Evolutionary conservation across 2,329 filamentous ascomycete species (phyloP), one percentile per base, ranked within the genome.

Genomic region (Volutella citrinella): DNA sequence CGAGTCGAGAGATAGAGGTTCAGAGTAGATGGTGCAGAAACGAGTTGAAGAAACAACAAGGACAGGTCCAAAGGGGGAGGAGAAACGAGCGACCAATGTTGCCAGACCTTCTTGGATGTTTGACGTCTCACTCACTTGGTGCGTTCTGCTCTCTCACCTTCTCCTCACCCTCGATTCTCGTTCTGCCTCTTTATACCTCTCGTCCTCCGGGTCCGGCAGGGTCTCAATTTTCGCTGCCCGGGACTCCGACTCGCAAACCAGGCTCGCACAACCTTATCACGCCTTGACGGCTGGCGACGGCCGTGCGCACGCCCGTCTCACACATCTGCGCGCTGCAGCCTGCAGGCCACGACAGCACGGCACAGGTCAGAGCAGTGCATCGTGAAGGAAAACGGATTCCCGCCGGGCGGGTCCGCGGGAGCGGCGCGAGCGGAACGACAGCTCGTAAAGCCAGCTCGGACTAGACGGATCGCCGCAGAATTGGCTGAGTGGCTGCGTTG

Each of bases 131-230:
- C 40, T 49, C 28, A 26, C 35, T 38, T 32, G 19, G 25, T 15
- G 18, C 19, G 23, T 25, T 33, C 28, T 36, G 17, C 30, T 19
- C 29, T 29, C 20, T 30, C 24, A 25, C 23, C 31, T 32, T 38
- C 27, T 37, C 35, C 42, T 30, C 38, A 34, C 36, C 37, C 18
- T 34, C n/a, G n/a, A n/a, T n/a, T n/a, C n/a, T n/a, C n/a, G n/a
- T n/a, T n/a, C n/a, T n/a, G n/a, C 36, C 48, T 52, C 42, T 54
- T 49, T 57, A 51, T 54, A 54, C 42, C 35, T 26, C 42, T 24
- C n/a, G n/a, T n/a, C n/a, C n/a, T n/a, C n/a, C n/a, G n/a, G n/a
- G n/a, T n/a, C n/a, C n/a, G n/a, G n/a, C n/a, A n/a, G n/a, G n/a
- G 17, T 14, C 17, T 14, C 26, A n/a, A 27, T 13, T 12, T 21